These are phyloP conservation scores for Wickerhamiella infanticola DNA, from an alignment of 1,139 yeast genomes.

Conservation along the genomic window DNA sequence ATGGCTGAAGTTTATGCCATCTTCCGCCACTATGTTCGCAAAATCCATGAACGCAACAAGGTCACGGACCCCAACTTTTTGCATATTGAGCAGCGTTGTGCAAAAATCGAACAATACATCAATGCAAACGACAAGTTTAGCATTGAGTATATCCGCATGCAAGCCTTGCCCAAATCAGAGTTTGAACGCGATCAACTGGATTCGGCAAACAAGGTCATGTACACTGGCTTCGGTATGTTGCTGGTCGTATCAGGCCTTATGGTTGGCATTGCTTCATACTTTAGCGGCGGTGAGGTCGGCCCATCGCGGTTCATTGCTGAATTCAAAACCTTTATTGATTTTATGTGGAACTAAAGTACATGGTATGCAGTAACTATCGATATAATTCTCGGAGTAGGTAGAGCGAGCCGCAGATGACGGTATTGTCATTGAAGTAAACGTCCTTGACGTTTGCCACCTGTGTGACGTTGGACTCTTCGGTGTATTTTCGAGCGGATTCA, in stretches of 20 bases:
- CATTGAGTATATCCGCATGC: slow-evolving; percentile 3
- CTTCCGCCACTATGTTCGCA: slow-evolving; percentile 57
- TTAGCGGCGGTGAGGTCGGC: slow-evolving; percentile 15
- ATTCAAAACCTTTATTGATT: slow-evolving; percentile 2
- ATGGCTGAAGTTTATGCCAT: slow-evolving; percentile 61
- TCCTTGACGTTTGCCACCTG: not conserved
- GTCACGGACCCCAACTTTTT: slow-evolving; percentile 82
- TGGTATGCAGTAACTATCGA: not conserved
- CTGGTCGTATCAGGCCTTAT: slow-evolving; percentile 9
- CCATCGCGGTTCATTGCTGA: slow-evolving; percentile 7
- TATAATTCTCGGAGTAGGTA: slow-evolving; percentile 11
- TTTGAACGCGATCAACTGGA: not conserved
- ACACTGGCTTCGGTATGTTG: not conserved
- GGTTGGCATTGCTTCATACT: slow-evolving; percentile 14
- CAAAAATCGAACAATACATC: slow-evolving; percentile 73
- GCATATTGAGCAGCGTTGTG: slow-evolving; percentile 69
- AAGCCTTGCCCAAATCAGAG: not conserved
- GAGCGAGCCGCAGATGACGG: slow-evolving; percentile 19
- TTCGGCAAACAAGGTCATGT: not conserved
- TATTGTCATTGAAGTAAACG: slow-evolving; percentile 3
- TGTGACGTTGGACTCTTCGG: slow-evolving; percentile 1
- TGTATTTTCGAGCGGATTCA: slow-evolving; percentile 1
- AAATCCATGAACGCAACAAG: slow-evolving; percentile 61
- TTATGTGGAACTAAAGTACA: not conserved
- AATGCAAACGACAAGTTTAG: slow-evolving; percentile 29